Base-by-base conservation (phyloP, 257 asterid species). In the Schizonepeta tenuifolia region DNA sequence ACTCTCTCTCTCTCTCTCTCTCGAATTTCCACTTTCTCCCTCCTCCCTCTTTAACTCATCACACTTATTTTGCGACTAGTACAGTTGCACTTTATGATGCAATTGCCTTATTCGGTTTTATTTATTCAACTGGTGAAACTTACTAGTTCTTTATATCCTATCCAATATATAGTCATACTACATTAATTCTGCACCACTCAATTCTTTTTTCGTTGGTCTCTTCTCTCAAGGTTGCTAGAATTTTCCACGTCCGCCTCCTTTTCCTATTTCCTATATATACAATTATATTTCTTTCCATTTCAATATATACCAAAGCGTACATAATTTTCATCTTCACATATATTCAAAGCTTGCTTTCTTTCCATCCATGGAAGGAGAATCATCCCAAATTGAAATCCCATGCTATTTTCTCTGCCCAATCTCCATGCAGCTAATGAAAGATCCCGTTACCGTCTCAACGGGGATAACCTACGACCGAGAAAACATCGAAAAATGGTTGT, bases 381-480 rank as follows among this genome's bases (percentile, higher is more conserved):
- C 41, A 64, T 11, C 65, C 9, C 86, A 86, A 20, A 70, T 83
- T 4, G 95, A 88, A 17, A 66, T 90, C 49, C 94, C 95, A 5
- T 76, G 82, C 36, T 78, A 84, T 70, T 93, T 92, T 50, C 73
- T 86, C n/a, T 92, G 97, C 62, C 97, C 97, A 6, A 92, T 90
- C 43, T 90, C 96, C 13, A 82, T 90, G 90, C 91, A 92, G 76
- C 79, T 90, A 3, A 92, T 92, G 98, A 79, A 68, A 35, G 97
- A 92, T 80, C 98, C 97, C 0, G 98, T 92, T 1, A 87, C 82
- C 1, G 64, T 88, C 53, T 44, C 92, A 2, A 84, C 97, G 3
- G 98, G 98, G 2, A 90, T 93, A 20, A 86, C 98, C 0, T 92
- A 90, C 73, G 96, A 92, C 75, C n/a, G 98, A 3, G 77, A 74